These are phyloP conservation scores for Blastomyces parvus DNA, from an alignment of 2,329 filamentous ascomycete genomes.

Conservation along the genomic window DNA sequence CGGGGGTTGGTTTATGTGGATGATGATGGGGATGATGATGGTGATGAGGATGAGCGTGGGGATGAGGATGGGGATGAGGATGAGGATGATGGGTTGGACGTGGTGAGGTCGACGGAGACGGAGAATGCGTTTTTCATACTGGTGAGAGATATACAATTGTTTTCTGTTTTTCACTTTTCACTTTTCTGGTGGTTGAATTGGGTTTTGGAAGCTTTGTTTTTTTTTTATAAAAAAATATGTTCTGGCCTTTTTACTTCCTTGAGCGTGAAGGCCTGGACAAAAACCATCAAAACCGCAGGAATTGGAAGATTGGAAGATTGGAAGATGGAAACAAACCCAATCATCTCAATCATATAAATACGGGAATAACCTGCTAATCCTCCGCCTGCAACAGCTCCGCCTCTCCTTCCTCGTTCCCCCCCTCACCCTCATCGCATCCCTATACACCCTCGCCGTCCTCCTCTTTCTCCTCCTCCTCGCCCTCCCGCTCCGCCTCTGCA, in stretches of 20 bases:
- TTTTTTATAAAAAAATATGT: too few relatives aligned
- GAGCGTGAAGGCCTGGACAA: too few relatives aligned
- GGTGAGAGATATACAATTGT: slow-evolving; percentile 20
- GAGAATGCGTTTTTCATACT: slow-evolving; percentile 39
- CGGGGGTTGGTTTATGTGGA: slow-evolving; percentile 20
- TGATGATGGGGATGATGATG: slow-evolving; percentile 13
- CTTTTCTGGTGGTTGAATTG: not conserved
- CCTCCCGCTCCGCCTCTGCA: slow-evolving; percentile 47
- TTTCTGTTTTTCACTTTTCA: not conserved
- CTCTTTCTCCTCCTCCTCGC: slow-evolving; percentile 43
- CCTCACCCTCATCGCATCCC: slow-evolving; percentile 44
- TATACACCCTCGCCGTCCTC: slow-evolving; percentile 45
- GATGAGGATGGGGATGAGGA: slow-evolving; percentile 21
- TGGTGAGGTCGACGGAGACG: slow-evolving; percentile 12
- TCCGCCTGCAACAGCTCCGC: slow-evolving; percentile 18
- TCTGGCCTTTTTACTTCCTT: too few relatives aligned
- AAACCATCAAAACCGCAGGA: not conserved
- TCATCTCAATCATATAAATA: not conserved
- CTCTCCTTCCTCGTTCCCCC: slow-evolving; percentile 39
- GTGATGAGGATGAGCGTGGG: slow-evolving; percentile 21
- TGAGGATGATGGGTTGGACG: slow-evolving; percentile 14
- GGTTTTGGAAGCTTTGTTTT: not conserved
- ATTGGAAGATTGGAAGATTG: not conserved
- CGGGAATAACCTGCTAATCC: not conserved
- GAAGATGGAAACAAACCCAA: not conserved